Base-by-base conservation (phyloP, 306 rosid genomes). In the Glycine latifolia region DNA sequence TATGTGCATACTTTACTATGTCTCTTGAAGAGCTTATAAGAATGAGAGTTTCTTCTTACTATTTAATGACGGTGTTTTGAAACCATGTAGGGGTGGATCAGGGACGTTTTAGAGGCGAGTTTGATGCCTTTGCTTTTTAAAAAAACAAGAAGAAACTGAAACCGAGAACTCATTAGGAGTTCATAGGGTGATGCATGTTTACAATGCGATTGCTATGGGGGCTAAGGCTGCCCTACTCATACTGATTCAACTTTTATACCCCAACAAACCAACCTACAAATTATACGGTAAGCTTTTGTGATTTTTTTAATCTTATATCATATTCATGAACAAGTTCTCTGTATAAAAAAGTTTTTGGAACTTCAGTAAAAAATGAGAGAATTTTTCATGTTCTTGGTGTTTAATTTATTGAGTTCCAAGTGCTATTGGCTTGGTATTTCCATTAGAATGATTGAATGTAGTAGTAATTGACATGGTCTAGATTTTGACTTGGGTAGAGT, bases 161-260 rank as follows among this genome's bases (percentile, higher is more conserved):
- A 71, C 41, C 69, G 54, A 77, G 16, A 65, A 76, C 76, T 52
- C 67, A 26, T 26, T 26, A 26, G 31, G 31, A 26, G 31, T 26
- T 26, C 31, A 70, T 60, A 80, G 87, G 74, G 81, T 86, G 84
- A 87, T 80, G 79, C 78, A 78, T 77, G 71, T 79, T 79, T 79
- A 90, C 89, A 85, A 92, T 92, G 97, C 84, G 79, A 80, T 79
- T 88, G 88, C 73, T 85, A 75, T 83, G 85, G 87, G 81, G 90
- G 88, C 82, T 84, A 65, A 84, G 84, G 82, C 77, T 90, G 76
- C 86, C 84, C 78, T 90, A 65, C 81, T 92, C 61, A 70, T 92
- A 47, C 73, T 92, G 76, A 85, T 88, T 68, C 97, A 87, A 47
- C 79, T 90, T 70, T 59, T 88, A 52, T 78, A 62, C n/a, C 84